Evolutionary conservation across 306 rosid species (phyloP), one percentile per base, ranked within the genome.

Genomic region (Casuarina equisetifolia): DNA sequence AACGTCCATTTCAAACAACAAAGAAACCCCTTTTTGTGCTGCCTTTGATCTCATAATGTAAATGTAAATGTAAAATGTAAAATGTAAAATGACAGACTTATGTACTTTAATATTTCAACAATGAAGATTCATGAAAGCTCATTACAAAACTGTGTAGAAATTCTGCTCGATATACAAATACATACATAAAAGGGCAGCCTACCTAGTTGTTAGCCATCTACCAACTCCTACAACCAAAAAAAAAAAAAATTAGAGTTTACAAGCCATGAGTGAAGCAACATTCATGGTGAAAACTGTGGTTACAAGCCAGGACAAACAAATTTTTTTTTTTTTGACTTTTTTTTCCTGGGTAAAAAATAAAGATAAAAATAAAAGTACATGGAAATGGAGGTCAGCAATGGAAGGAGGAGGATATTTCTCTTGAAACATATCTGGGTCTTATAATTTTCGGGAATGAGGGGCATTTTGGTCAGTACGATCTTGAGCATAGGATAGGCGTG

Each of bases 201-300:
- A 74, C 70, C 86, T 58, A 82, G 57, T 66, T 84, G 93, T 91
- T 86, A 91, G 94, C 85, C 89, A 81, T 87, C 85, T 81, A 75
- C 80, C 83, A 79, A 82, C 43, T 78, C 87, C 88, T 91, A 88
- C 20, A 25, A 78, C 72, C 57, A 80, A 74, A 25, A 25, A 25
- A 25, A 25, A 25, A 25, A 25, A 25, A 25, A 25, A 25, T 25
- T 81, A 84, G 72, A 83, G 64, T 81, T 85, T 80, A 80, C 86
- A 80, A 78, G 83, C 80, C 74, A 82, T 81, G 52, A 74, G 69
- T 72, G 77, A 84, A 80, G 71, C 55, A 63, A 55, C 40, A 62
- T 62, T 25, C 12, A 0, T 36, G 64, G 16, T 55, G 9, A 51
- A 51, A 15, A 15, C 57, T n/a, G 15, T 51, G 57, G 57, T 51